Conservation (phyloP, 1,284 basidiomycete genomes). For the Ustilago nuda region DNA sequence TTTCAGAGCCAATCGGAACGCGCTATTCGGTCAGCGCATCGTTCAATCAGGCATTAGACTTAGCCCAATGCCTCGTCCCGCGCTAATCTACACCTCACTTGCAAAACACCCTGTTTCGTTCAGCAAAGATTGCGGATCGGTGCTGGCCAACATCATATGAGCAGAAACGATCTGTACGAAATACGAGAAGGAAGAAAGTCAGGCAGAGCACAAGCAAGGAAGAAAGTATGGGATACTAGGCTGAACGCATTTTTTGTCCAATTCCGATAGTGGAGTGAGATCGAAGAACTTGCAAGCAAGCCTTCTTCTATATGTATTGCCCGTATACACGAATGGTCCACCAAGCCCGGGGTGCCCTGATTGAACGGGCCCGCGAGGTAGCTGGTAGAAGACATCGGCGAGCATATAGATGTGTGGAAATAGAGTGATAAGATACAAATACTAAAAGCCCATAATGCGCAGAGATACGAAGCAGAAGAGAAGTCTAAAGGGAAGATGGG, state of each 20-base stretch:
- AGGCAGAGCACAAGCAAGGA: neutral
- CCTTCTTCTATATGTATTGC: constrained; percentile 15
- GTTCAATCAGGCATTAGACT: neutral
- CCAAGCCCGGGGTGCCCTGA: constrained; percentile 17
- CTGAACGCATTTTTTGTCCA: constrained; percentile 27
- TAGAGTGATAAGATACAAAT: constrained; percentile 20
- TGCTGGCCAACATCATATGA: too few relatives aligned
- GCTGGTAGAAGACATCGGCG: constrained; percentile 49
- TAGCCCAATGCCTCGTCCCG: neutral
- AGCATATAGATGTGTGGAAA: constrained; percentile 26
- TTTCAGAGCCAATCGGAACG: constrained; percentile 27
- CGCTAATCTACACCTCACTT: neutral
- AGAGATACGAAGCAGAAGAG: constrained; percentile 20
- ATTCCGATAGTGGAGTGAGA: constrained; percentile 6
- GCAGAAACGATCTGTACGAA: neutral
- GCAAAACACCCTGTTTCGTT: neutral
- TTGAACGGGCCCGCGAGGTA: constrained; percentile 19
- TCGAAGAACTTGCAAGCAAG: constrained; percentile 22
- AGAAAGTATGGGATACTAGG: constrained; percentile 5
- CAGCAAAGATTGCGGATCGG: too few relatives aligned
- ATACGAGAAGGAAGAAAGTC: neutral
- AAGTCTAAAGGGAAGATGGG: constrained; percentile 6
- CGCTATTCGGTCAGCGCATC: constrained; percentile 30
- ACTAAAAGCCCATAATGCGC: constrained; percentile 42
- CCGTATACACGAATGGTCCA: constrained; percentile 56